Evolutionary conservation across 176 grass and related monocot genomes (phyloP), one percentile per base, ranked within the genome.

Genomic region (Musa itinerans): DNA sequence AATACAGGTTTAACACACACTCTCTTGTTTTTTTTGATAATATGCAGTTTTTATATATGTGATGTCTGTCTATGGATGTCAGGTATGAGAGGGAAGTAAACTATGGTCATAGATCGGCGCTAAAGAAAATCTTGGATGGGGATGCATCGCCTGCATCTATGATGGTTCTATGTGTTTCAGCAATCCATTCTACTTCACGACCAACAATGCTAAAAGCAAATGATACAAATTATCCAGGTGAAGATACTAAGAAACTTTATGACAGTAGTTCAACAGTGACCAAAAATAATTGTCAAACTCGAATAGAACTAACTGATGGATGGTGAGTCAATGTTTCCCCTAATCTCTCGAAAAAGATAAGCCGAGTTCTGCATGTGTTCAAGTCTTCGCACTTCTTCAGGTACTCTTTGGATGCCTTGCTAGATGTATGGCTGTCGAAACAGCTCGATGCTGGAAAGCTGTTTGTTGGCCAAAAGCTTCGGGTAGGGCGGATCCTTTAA

Each of bases 71-170:
- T 68, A 68, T 83, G 58, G 16, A 75, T 86, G 74, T 63, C 80
- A 93, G 94, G 79, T 93, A 91, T 87, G 94, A 93, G 50, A 91
- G 94, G 70, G 94, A 98, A 88, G 78, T 93, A 50, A 93, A 93
- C 78, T 75, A 85, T 78, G 90, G 94, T 61, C 94, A 98, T 63
- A 76, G 88, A 73, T 98, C 94, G 51, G 84, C 90, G 52, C 82
- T 98, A 82, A 93, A 98, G 83, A 93, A 84, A 81, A 82, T 87
- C 82, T 79, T 98, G 82, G 90, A 98, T 76, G 94, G 90, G 59
- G 92, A 93, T 91, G 86, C 82, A 85, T 91, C 86, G 23, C 90
- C 94, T 85, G 83, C 94, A 77, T 85, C 83, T 58, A 87, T 84
- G 88, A 98, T 98, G 90, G 77, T 98, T 86, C 64, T 98, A 49